Evolutionary conservation across 768 basidiomycete genomes (phyloP).

Genomic region (Boletellus ananas): DNA sequence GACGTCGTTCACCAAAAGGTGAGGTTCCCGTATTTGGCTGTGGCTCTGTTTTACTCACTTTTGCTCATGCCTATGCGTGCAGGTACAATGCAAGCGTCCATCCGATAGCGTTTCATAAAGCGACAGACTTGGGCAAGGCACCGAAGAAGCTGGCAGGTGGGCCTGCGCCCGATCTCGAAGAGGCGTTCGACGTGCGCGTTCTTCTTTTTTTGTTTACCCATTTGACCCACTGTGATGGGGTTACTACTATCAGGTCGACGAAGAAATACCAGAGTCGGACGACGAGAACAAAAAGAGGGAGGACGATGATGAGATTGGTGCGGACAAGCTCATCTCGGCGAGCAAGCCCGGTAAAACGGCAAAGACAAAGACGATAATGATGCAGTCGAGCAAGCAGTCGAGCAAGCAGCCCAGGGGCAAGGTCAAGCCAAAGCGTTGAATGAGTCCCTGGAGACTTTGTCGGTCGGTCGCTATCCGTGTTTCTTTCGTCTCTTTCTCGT

Average conservation of each 20-base stretch:
- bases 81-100: slow-evolving; percentile 90
- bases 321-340: slow-evolving; percentile 59
- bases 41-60: neutral
- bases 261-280: slow-evolving; percentile 46
- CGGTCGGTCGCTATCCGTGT: too few species aligned
- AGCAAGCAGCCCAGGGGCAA: slow-evolving; percentile 19
- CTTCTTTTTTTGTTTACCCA: neutral
- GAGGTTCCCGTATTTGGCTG: slow-evolving; percentile 20
- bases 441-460: too few species aligned
- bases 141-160: slow-evolving; percentile 78
- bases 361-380: neutral
- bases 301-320: slow-evolving; percentile 40
- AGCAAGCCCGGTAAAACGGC: slow-evolving; percentile 31
- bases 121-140: slow-evolving; percentile 68
- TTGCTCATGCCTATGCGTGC: neutral
- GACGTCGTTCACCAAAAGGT: slow-evolving; percentile 82
- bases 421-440: slow-evolving; percentile 12
- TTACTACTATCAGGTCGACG: slow-evolving; percentile 38
- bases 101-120: slow-evolving; percentile 94
- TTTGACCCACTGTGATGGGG: neutral
- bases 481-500: too few species aligned
- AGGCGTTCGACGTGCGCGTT: slow-evolving; percentile 72
- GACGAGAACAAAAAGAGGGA: slow-evolving; percentile 38
- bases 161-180: slow-evolving; percentile 86
- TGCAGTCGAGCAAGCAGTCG: slow-evolving; percentile 4